A percentile compares a stretch with the other conserved stretches of the same genome.
phyloP scores from a whole-genome alignment of 257 asterid species.

The Solanum arcanum region DNA sequence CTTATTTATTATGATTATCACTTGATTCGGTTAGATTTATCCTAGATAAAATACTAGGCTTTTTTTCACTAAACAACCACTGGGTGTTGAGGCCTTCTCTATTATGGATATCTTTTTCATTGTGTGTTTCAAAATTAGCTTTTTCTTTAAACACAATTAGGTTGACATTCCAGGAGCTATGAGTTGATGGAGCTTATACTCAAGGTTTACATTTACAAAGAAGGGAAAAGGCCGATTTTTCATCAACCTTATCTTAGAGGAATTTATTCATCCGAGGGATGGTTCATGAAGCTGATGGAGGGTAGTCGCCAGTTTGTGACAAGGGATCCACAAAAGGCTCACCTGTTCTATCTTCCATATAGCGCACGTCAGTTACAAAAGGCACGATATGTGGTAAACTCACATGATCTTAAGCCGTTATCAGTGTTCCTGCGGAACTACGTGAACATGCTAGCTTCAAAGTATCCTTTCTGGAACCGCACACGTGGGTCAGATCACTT shows the following conservation, averaged over 20 bases:
- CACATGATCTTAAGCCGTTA: conserved; percentile 66
- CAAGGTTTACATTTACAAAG: conserved; percentile 63
- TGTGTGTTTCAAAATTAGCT: neutral
- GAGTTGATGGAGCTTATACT: conserved; percentile 83
- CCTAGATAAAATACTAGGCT: neutral
- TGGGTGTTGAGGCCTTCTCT: neutral
- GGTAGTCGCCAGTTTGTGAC: conserved; percentile 46
- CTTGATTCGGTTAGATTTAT: neutral
- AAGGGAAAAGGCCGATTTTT: conserved; percentile 65
- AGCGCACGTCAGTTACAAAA: conserved; percentile 65
- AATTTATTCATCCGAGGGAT: conserved; percentile 82
- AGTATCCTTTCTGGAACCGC: conserved; percentile 85
- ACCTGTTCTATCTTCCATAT: conserved; percentile 80
- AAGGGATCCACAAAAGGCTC: conserved; percentile 70
- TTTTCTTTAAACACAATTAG: neutral
- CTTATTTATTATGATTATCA: neutral
- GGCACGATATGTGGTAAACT: conserved; percentile 55
- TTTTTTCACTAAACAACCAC: neutral
- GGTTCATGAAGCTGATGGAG: conserved; percentile 85
- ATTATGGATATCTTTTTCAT: neutral
- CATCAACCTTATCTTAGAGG: conserved; percentile 59
- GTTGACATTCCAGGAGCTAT: conserved; percentile 56
- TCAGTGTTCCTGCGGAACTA: conserved; percentile 50
- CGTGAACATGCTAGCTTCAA: conserved; percentile 60
- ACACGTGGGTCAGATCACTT: conserved; percentile 83